Evolutionary conservation across 768 basidiomycete species (phyloP), one percentile per base, ranked within the genome.

Genomic region (Trametes elegans): DNA sequence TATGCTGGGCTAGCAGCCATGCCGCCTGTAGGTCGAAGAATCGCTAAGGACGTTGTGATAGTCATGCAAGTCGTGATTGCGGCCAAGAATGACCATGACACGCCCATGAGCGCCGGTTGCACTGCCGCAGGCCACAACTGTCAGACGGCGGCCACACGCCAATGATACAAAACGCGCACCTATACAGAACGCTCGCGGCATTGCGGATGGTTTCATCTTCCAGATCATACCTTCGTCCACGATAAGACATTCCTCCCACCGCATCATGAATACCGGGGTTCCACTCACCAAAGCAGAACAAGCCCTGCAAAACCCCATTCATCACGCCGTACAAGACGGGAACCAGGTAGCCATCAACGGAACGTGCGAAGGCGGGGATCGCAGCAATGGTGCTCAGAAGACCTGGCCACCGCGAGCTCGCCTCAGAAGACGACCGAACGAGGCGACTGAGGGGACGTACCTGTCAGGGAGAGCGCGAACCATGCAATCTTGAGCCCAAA

Each of bases 161-260:
- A 18, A 21, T n/a, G 18, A 18, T 39, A 16, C 26, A 23, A 27
- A 55, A 34, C 66, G 28, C 77, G 57, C 61, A 83, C 83, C 73
- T 31, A 80, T 68, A 62, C 86, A 87, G 59, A 88, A 87, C 26
- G 64, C 59, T 31, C 64, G 69, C 8, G 84, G 82, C 84, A 88
- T 88, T 18, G 55, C 63, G 44, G 70, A 72, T 0, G 85, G 82
- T 59, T 83, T 72, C 85, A 88, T 87, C 46, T 70, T 66, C 75
- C 81, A 86, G 13, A 83, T 73, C 69, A 87, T 77, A 10, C 85
- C 86, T 87, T 59, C 18, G 8, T 16, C 16, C 46, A 16, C 31
- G 14, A n/a, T 11, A 2, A 11, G 35, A 58, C 23, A 61, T 40
- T 27, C 31, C 31, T 40, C 44, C 41, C 16, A 19, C n/a, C 29